Evolutionary conservation across 108 stramenopile genomes (phyloP).

Genomic region (Mayamaea pseudoterrestris): DNA sequence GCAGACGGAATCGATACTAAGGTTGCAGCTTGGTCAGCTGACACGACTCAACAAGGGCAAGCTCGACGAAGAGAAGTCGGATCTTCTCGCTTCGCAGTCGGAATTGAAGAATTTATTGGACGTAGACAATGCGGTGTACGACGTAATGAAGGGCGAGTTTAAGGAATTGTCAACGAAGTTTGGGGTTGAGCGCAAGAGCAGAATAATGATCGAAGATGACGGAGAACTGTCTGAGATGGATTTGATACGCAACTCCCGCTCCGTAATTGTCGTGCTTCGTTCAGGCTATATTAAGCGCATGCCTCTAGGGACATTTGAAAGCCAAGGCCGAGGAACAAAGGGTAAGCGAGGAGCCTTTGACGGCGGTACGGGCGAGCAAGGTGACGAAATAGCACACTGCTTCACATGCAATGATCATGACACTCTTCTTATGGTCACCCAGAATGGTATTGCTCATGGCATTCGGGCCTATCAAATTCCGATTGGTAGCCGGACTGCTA

Average conservation of each 20-base stretch:
- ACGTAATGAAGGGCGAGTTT: conserved; percentile 74
- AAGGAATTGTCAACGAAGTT: conserved; percentile 52
- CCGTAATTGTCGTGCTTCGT: conserved; percentile 87
- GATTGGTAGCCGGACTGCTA: conserved; percentile 58
- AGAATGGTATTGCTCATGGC: conserved; percentile 86
- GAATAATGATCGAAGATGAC: conserved; percentile 65
- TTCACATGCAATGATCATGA: conserved; percentile 96
- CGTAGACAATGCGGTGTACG: conserved; percentile 66
- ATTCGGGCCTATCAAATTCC: conserved; percentile 85
- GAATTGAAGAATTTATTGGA: conserved; percentile 40
- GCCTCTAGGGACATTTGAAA: conserved; percentile 86
- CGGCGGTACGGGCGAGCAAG: conserved; percentile 29
- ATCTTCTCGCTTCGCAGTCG: conserved; percentile 32
- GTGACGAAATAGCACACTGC: conserved; percentile 83
- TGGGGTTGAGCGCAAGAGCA: conserved; percentile 69
- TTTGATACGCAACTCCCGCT: conserved; percentile 74
- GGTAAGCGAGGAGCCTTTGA: conserved; percentile 73
- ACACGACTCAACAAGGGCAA: conserved; percentile 83
- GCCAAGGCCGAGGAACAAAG: conserved; percentile 74
- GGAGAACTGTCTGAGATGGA: conserved; percentile 81
- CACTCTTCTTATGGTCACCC: conserved; percentile 83
- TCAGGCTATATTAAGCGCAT: conserved; percentile 95
- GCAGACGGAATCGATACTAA: conserved; percentile 88
- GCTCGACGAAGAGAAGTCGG: conserved; percentile 56
- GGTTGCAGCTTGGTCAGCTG: conserved; percentile 82